Evolutionary conservation across 164 flowering plant genomes (phyloP).

Genomic region (Vitis labrusca): DNA sequence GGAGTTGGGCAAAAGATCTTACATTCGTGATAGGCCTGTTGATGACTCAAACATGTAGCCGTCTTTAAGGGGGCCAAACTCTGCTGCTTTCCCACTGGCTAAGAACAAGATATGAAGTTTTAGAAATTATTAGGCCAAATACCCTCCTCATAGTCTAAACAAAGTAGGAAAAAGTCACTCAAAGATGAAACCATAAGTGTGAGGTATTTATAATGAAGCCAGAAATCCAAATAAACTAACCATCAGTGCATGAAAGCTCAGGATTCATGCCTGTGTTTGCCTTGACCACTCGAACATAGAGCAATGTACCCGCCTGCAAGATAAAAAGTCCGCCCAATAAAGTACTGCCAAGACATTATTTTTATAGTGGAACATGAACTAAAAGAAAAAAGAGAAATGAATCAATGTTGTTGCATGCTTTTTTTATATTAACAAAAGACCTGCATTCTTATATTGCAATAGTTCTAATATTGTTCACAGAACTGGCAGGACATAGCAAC

Average conservation of each 20-base stretch:
- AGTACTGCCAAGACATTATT: too few relatives aligned
- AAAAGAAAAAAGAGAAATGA: not conserved
- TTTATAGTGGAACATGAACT: not conserved
- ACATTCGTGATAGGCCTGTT: conserved; percentile 86
- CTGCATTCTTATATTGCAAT: too few relatives aligned
- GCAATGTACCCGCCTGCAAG: conserved; percentile 71
- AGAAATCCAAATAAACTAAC: conserved; percentile 32
- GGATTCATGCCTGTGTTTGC: conserved; percentile 89
- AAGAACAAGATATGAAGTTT: conserved; percentile 4
- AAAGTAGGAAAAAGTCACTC: not conserved
- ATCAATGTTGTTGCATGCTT: too few relatives aligned
- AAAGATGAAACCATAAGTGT: not conserved
- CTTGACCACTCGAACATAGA: conserved; percentile 88
- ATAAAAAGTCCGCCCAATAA: not conserved
- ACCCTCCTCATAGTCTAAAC: too few relatives aligned
- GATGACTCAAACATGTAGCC: conserved; percentile 91
- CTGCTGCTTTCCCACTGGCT: conserved; percentile 90
- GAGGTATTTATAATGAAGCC: not conserved
- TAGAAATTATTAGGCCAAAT: not conserved
- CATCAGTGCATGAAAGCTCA: conserved; percentile 93
- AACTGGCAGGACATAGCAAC: too few relatives aligned
- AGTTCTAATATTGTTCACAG: too few relatives aligned
- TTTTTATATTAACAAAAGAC: too few relatives aligned
- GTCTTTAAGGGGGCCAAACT: conserved; percentile 80
- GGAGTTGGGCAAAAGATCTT: conserved; percentile 15